Evolutionary conservation across 305 asterid genomes (phyloP).

Genomic region (Solanum hybrid): DNA sequence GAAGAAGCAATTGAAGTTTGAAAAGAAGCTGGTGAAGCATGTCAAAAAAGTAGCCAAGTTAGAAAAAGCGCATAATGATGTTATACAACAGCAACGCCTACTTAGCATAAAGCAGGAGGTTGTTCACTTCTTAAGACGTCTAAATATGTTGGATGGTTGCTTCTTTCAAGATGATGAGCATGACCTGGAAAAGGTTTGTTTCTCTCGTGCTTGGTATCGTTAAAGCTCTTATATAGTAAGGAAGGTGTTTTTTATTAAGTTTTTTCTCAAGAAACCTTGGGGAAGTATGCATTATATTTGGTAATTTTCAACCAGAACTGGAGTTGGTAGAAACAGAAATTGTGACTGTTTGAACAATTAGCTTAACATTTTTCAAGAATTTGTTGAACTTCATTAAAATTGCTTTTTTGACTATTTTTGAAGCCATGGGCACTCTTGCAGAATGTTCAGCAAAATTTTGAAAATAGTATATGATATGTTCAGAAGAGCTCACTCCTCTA

Average conservation of each 20-base stretch:
- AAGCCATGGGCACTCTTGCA: not conserved
- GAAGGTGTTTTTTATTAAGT: not conserved
- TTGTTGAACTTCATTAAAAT: not conserved
- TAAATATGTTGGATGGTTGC: constrained; percentile 38
- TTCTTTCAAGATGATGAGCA: constrained; percentile 26
- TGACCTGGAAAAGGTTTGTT: constrained; percentile 66
- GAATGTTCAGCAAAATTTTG: not conserved
- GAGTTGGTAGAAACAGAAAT: not conserved
- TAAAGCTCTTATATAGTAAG: not conserved
- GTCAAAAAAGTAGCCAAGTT: constrained; percentile 50
- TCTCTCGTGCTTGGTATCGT: constrained; percentile 6
- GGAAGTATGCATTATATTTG: not conserved
- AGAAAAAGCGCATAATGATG: constrained; percentile 43
- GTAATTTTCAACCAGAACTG: not conserved
- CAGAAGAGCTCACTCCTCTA: not conserved
- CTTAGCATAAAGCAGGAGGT: constrained; percentile 45
- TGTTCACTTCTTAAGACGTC: constrained; percentile 38
- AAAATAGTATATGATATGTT: not conserved
- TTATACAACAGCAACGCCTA: constrained; percentile 46
- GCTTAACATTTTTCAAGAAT: not conserved
- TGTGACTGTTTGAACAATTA: not conserved
- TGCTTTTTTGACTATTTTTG: not conserved
- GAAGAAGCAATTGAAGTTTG: constrained; percentile 55
- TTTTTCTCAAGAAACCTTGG: not conserved
- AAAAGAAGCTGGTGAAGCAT: constrained; percentile 59